phyloP scores from a whole-genome alignment of 176 grass and related monocot species.

The Elymus sibiricus region DNA sequence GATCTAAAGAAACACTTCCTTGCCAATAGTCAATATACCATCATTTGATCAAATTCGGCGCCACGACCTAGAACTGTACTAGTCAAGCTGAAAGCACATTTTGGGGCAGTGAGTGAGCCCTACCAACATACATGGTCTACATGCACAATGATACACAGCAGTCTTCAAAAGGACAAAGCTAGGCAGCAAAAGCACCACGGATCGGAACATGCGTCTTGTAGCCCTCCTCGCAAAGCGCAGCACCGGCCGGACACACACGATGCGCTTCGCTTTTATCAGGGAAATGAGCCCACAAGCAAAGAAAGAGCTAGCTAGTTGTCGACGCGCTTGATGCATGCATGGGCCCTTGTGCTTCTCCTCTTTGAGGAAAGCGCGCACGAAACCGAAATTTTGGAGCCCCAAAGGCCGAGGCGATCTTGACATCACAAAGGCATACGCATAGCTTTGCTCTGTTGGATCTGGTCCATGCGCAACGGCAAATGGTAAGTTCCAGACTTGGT shows the following conservation, averaged over 20 bases:
- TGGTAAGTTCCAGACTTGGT: background rate
- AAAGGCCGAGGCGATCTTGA: slow-evolving; percentile 21
- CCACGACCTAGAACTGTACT: background rate
- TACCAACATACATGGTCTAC: slow-evolving; percentile 27
- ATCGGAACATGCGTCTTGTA: slow-evolving; percentile 36
- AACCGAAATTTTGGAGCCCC: background rate
- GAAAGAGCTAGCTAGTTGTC: too few species aligned
- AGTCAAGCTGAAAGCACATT: slow-evolving; percentile 28
- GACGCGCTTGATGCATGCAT: background rate
- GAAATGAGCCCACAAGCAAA: background rate
- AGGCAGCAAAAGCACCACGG: slow-evolving; percentile 34
- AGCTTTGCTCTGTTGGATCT: background rate
- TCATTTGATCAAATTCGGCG: background rate
- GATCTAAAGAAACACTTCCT: too few species aligned
- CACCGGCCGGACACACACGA: slow-evolving; percentile 18
- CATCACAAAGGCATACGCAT: slow-evolving; percentile 15
- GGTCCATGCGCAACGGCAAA: background rate
- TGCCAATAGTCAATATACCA: background rate
- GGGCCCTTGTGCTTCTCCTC: slow-evolving; percentile 10
- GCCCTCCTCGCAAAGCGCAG: slow-evolving; percentile 31
- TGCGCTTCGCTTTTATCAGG: slow-evolving; percentile 18
- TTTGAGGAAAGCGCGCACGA: background rate
- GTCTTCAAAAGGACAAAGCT: slow-evolving; percentile 28
- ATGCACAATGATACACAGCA: slow-evolving; percentile 27
- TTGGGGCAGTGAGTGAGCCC: background rate